phyloP scores from a whole-genome alignment of 164 flowering plant species.

The Dillenia turbinata region DNA sequence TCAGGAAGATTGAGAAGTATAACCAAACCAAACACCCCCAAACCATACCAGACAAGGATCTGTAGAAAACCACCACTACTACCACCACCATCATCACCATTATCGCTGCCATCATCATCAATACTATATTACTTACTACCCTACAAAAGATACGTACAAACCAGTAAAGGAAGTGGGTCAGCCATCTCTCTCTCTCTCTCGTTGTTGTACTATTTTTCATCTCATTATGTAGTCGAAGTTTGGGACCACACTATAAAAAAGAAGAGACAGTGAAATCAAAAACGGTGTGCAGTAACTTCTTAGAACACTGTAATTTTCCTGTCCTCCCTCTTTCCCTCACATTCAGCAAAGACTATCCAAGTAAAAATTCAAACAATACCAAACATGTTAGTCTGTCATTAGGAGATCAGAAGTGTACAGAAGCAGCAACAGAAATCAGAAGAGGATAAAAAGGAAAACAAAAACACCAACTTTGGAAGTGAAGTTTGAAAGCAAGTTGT shows the following conservation, averaged over 20 bases:
- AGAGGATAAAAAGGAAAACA: too few species aligned
- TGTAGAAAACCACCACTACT: conserved; percentile 18
- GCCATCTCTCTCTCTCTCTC: conserved; percentile 12
- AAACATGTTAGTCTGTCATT: too few species aligned
- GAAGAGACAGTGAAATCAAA: background rate
- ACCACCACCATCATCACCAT: too few species aligned
- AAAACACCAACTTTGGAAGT: too few species aligned
- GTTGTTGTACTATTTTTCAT: conserved; percentile 18
- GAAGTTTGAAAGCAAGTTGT: too few species aligned
- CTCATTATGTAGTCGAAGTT: background rate
- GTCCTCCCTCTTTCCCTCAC: conserved; percentile 3
- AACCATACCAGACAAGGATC: conserved; percentile 8
- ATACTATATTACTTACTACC: conserved; percentile 37
- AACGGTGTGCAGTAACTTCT: conserved; percentile 15
- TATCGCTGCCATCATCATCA: background rate
- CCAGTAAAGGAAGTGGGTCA: conserved; percentile 27
- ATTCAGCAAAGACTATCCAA: conserved; percentile 1
- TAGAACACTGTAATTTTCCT: conserved; percentile 19
- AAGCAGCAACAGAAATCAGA: too few species aligned
- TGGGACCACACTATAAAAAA: conserved; percentile 25
- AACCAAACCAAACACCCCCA: conserved; percentile 12
- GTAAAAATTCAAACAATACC: too few species aligned
- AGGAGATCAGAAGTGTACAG: too few species aligned
- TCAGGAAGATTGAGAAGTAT: conserved; percentile 19
- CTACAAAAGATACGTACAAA: conserved; percentile 35